Conservation (phyloP, 208 protist genomes). For the Eutreptiella sp. region DNA sequence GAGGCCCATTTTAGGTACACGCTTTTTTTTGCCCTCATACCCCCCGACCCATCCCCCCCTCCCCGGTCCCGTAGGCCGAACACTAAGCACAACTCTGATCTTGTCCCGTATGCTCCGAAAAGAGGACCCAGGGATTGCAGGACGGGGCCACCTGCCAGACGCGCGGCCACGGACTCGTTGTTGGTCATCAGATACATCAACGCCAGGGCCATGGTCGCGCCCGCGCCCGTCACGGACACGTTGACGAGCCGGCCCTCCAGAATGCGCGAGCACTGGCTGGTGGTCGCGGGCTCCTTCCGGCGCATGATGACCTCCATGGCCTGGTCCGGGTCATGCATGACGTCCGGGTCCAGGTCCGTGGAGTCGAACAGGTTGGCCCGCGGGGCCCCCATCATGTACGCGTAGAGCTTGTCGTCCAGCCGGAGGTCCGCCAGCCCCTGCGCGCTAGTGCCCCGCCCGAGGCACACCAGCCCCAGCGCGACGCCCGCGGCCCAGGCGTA, state of each 20-base stretch:
- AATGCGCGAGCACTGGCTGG: constrained; percentile 32
- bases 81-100: too few relatives aligned
- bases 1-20: too few relatives aligned
- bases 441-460: constrained; percentile 33
- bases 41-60: too few relatives aligned
- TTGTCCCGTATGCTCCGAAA: too few relatives aligned
- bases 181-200: constrained; percentile 60
- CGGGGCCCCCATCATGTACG: constrained; percentile 36
- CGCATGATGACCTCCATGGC: too few relatives aligned
- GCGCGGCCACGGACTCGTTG: constrained; percentile 40
- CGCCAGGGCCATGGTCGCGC: constrained; percentile 53
- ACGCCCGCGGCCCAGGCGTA: constrained; percentile 47
- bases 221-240: constrained; percentile 52
- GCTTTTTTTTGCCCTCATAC: too few relatives aligned
- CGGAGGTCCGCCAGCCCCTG: constrained; percentile 39
- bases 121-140: too few relatives aligned
- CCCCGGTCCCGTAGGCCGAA: too few relatives aligned
- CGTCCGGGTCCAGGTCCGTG: too few relatives aligned
- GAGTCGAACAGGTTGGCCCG: too few relatives aligned
- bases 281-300: not conserved
- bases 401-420: constrained; percentile 39
- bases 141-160: too few relatives aligned
- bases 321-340: too few relatives aligned
- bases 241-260: constrained; percentile 45
- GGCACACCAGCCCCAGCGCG: constrained; percentile 41